phyloP scores from a whole-genome alignment of 192 early-diverging fungal genomes.

The Umbelopsis sp. region DNA sequence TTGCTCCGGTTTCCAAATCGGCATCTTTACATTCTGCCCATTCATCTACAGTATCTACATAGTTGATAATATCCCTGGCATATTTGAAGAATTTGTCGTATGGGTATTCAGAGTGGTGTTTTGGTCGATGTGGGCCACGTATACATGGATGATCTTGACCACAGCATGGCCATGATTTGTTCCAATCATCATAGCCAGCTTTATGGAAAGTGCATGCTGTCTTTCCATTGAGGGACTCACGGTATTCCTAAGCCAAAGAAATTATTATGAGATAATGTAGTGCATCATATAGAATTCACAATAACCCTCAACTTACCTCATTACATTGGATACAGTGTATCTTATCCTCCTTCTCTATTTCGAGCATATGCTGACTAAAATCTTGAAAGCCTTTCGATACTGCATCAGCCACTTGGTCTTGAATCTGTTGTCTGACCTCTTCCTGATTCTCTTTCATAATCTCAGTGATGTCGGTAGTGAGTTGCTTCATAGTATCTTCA shows the following conservation, averaged over 20 bases:
- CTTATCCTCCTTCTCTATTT: constrained; percentile 36
- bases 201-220: constrained; percentile 42
- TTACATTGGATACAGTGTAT: constrained; percentile 41
- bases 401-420: constrained; percentile 36
- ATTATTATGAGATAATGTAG: background rate
- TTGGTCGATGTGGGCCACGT: constrained; percentile 25
- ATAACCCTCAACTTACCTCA: background rate
- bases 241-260: constrained; percentile 21
- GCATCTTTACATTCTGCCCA: constrained; percentile 33
- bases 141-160: constrained; percentile 32
- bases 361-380: constrained; percentile 28
- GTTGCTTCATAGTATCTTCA: constrained; percentile 41
- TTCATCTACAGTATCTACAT: constrained; percentile 36
- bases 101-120: constrained; percentile 44
- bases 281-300: too few species aligned
- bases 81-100: constrained; percentile 37
- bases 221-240: constrained; percentile 33
- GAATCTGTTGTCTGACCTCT: constrained; percentile 27
- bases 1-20: constrained; percentile 26
- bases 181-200: constrained; percentile 6
- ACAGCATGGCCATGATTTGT: constrained; percentile 35
- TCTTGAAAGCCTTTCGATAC: constrained; percentile 40
- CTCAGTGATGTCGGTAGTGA: constrained; percentile 39
- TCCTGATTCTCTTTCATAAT: constrained; percentile 38
- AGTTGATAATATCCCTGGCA: constrained; percentile 29